These are phyloP conservation scores for Xylariales sp. DNA, from an alignment of 2,329 filamentous ascomycete genomes.

Conservation along the genomic window DNA sequence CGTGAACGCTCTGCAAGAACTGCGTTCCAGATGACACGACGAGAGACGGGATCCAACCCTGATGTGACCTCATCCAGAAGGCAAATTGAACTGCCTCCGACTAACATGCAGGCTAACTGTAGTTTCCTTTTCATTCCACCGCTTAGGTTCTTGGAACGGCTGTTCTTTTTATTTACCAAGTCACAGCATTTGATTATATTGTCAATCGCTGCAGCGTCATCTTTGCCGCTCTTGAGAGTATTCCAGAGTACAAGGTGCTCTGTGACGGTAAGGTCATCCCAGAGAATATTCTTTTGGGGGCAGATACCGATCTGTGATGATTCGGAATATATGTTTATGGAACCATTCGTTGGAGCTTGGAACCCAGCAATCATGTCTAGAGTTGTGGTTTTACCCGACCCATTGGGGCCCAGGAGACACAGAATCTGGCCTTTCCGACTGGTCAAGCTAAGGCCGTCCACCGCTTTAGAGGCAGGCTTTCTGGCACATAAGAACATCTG, in stretches of 20 bases:
- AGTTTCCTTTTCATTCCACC: conserved; percentile 75
- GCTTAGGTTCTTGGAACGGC: conserved; percentile 60
- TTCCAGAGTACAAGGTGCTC: conserved; percentile 72
- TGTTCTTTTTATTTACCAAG: conserved; percentile 57
- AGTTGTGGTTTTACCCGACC: conserved; percentile 67
- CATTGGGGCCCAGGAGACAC: conserved; percentile 65
- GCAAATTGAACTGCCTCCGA: conserved; percentile 67
- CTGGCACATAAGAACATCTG: conserved; percentile 24
- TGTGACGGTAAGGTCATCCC: conserved; percentile 66
- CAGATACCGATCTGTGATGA: conserved; percentile 54
- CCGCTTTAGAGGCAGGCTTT: conserved; percentile 38
- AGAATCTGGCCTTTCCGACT: conserved; percentile 59
- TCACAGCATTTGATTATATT: conserved; percentile 60
- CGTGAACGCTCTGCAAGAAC: conserved; percentile 18
- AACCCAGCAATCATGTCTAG: conserved; percentile 65
- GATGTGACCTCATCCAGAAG: conserved; percentile 73
- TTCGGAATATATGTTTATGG: conserved; percentile 52
- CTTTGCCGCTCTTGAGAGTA: conserved; percentile 53
- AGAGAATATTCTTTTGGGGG: conserved; percentile 73
- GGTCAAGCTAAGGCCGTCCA: conserved; percentile 56
- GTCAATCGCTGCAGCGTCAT: conserved; percentile 39
- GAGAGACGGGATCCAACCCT: conserved; percentile 67
- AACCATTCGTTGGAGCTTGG: conserved; percentile 54
- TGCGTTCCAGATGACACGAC: conserved; percentile 31
- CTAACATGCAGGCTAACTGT: conserved; percentile 76